Conservation (phyloP, 169 alveolate species). For the Plasmodium gallinaceum region DNA sequence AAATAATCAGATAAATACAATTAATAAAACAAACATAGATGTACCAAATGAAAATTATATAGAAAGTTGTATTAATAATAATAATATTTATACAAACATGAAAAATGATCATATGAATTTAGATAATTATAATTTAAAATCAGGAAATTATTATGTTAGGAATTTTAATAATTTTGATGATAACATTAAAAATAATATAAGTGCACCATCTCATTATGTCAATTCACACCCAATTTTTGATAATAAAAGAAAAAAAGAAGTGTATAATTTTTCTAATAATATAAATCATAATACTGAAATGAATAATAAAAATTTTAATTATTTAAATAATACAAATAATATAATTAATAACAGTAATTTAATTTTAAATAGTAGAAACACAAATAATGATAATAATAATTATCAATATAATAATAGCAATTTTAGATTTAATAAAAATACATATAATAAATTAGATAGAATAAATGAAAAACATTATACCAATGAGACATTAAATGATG, state of each 20-base stretch:
- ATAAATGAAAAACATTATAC: neutral
- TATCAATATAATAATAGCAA: neutral
- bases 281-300: neutral
- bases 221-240: conserved; percentile 38
- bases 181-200: conserved; percentile 8
- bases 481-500: conserved; percentile 3
- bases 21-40: neutral
- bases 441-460: neutral
- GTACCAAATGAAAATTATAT: conserved; percentile 5
- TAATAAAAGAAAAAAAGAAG: neutral
- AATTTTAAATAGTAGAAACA: neutral
- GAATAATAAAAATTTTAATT: neutral
- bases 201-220: conserved; percentile 12
- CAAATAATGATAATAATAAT: neutral
- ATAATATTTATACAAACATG: neutral
- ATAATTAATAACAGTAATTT: neutral
- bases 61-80: neutral
- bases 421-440: neutral
- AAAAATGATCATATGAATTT: conserved; percentile 1
- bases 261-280: neutral
- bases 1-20: conserved; percentile 16
- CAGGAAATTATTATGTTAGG: neutral
- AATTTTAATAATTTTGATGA: neutral
- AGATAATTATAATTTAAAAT: neutral
- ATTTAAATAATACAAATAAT: neutral